Base-by-base conservation (phyloP, 495 filamentous ascomycete species). In the Bathelium albidoporum region DNA sequence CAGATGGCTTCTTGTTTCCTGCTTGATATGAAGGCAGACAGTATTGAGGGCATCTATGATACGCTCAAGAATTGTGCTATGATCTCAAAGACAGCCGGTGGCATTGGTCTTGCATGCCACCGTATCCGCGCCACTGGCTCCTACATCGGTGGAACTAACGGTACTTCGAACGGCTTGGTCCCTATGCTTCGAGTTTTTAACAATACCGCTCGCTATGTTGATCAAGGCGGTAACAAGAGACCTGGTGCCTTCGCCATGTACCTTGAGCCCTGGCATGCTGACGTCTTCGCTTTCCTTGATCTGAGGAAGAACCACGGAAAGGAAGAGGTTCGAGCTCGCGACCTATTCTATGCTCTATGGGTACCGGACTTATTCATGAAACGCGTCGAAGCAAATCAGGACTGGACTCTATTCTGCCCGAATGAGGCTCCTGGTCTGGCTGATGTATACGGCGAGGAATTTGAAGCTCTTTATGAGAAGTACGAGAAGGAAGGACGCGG, bases 321-420 rank as follows among this genome's bases (percentile, higher is more conserved):
- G 77, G 94, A 98, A 72, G 94, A 98, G 78, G 83, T 95, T 62
- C 90, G 94, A 69, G 94, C 94, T 67, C 92, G 94, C 72, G 94
- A 98, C 76, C 82, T 98, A 29, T 98, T 98, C 86, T 91, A 93
- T 66, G 94, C 94, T 68, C 84, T 98, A 55, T 98, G 94, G 94
- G 95, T 95, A 62, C 92, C 95, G 20, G 94, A 98, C 79, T 83
- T 98, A 29, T 98, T 98, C 85, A 98, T 98, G 94, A 95, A 94
- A 81, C 91, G 94, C 70, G 92, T 98, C 58, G 91, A 98, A 80
- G 82, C 87, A 75, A 98, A 98, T 76, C 87, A 83, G 41, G 88
- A 92, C 43, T 98, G 94, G 94, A 97, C 92, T 29, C 82, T 98
- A 45, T 95, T 98, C 85, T 97, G 94, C 74, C 94, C 94, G 53